Evolutionary conservation across 2,329 filamentous ascomycete species (phyloP), one percentile per base, ranked within the genome.

Genomic region (Cladosporium sp.): DNA sequence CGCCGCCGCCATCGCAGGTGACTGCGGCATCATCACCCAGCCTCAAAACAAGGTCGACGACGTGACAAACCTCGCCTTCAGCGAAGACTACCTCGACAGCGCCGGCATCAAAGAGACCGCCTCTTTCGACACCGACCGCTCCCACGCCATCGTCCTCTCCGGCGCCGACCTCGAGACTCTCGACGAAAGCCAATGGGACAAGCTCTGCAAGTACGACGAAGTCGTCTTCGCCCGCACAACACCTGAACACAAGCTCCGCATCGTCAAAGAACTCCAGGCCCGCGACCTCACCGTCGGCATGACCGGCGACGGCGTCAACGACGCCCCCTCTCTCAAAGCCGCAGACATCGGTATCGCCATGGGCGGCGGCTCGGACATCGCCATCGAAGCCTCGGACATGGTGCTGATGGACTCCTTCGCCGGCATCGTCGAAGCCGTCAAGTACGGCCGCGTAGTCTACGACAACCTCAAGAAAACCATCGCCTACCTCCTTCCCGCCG

Each of bases 381-480:
- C 84, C 12, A 84, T 85, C 56, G 83, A 86, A 71, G 83, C 83
- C 11, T 78, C 82, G 0, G 83, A 86, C 63, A 84, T 86, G 80
- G 82, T 86, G 0, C 68, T 88, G 64, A 72, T 87, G 5, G 88
- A 91, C 55, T 85, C 84, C 0, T 92, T 92, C 67, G 81, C 84
- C 0, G 87, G 86, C 1, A 83, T 92, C 34, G 84, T 91, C 5
- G 83, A 88, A 67, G 89, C 88, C 0, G 84, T 92, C 2, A 79
- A 85, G 63, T 90, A 88, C 60, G 88, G 88, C 0, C 82, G 88
- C 14, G 83, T 89, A 5, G 87, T 91, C n/a, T 92, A 89, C 72
- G 87, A 91, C 71, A 92, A 92, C 66, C 74, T 92, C 52, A 88
- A 89, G 71, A 92, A 92, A 78, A 87, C 84, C 0, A 84, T 90